phyloP scores from a whole-genome alignment of 768 basidiomycete species.

The Rubroboletus pulcherrimus region DNA sequence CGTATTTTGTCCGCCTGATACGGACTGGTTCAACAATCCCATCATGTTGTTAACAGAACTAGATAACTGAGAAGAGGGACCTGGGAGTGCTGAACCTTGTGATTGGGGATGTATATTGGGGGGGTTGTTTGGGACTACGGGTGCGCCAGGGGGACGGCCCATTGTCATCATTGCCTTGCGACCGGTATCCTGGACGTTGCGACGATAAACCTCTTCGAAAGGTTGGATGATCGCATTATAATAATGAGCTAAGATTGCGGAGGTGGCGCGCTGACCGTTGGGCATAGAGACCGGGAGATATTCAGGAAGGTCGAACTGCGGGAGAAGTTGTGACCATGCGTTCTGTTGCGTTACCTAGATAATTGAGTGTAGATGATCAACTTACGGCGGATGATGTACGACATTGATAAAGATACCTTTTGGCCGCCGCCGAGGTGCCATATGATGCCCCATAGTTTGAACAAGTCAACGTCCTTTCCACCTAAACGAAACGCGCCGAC shows the following conservation, averaged over 20 bases:
- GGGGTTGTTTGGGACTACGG: constrained; percentile 12
- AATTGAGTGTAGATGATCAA: constrained; percentile 4
- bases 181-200: constrained; percentile 57
- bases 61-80: constrained; percentile 19
- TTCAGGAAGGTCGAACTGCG: constrained; percentile 61
- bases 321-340: constrained; percentile 52
- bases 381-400: constrained; percentile 13
- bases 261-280: constrained; percentile 46
- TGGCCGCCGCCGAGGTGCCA: constrained; percentile 55
- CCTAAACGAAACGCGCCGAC: constrained; percentile 63
- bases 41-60: constrained; percentile 22
- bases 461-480: constrained; percentile 74
- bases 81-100: constrained; percentile 8
- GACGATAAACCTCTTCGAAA: constrained; percentile 69
- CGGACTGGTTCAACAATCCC: constrained; percentile 25
- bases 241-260: constrained; percentile 50
- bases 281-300: constrained; percentile 45
- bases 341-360: constrained; percentile 48
- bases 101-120: constrained; percentile 18
- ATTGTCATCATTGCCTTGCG: constrained; percentile 48
- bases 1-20: constrained; percentile 17
- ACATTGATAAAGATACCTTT: constrained; percentile 44
- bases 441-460: constrained; percentile 66
- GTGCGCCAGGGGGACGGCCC: constrained; percentile 30
- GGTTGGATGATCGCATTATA: constrained; percentile 63